A percentile compares a stretch with the other conserved stretches of the same genome.
These are phyloP conservation scores for Rhizoctonia solani DNA, from an alignment of 1,284 basidiomycete genomes.

Conservation along the genomic window DNA sequence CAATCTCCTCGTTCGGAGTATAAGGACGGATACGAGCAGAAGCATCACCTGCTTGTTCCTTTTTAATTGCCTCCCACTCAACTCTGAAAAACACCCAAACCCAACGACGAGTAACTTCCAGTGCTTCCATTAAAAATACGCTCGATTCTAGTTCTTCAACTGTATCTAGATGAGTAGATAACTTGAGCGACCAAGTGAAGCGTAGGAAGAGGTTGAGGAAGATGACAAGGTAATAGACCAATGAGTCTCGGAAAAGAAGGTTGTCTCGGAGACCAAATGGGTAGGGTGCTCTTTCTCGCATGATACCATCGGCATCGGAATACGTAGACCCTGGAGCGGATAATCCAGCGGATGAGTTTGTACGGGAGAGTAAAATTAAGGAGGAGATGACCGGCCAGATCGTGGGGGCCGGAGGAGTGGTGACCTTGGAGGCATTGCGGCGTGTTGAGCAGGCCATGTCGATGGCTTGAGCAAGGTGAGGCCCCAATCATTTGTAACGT, in stretches of 20 bases:
- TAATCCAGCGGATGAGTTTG: constrained; percentile 40
- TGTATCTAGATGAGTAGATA: constrained; percentile 86
- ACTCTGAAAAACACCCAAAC: constrained; percentile 96
- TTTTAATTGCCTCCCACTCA: constrained; percentile 89
- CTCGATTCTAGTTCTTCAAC: constrained; percentile 80
- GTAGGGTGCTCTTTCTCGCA: constrained; percentile 47
- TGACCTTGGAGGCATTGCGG: neutral
- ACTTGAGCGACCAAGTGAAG: constrained; percentile 93
- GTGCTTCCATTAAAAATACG: constrained; percentile 88
- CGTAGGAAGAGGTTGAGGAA: constrained; percentile 87
- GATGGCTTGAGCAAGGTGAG: constrained; percentile 68
- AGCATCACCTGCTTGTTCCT: constrained; percentile 40
- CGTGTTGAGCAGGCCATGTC: constrained; percentile 44
- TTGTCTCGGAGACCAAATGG: constrained; percentile 72
- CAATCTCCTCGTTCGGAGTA: constrained; percentile 31
- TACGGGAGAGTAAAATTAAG: constrained; percentile 45
- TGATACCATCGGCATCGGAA: constrained; percentile 39
- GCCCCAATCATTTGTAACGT: constrained; percentile 98
- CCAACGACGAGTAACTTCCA: constrained; percentile 89
- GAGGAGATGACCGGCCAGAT: constrained; percentile 53
- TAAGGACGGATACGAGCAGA: constrained; percentile 3
- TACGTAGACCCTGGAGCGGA: constrained; percentile 39
- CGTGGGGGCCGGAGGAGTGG: constrained; percentile 38
- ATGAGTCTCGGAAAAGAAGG: constrained; percentile 74
- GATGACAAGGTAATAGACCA: constrained; percentile 83